Evolutionary conservation across 495 filamentous ascomycete species (phyloP).

Genomic region (Podospora sp.): DNA sequence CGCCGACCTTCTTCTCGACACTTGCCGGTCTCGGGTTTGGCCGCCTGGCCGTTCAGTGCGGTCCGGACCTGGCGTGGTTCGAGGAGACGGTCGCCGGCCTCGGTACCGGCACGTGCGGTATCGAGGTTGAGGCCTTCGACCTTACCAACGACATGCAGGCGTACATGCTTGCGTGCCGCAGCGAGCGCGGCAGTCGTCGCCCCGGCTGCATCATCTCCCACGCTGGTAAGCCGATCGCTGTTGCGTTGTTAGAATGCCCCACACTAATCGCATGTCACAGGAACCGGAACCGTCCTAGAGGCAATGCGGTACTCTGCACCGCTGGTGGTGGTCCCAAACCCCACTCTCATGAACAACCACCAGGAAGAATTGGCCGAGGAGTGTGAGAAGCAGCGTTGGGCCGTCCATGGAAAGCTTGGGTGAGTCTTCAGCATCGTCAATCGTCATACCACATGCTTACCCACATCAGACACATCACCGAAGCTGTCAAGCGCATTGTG

Average conservation of each 20-base stretch:
- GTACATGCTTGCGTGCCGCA: conserved; percentile 55
- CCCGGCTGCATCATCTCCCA: conserved; percentile 82
- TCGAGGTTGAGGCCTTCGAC: conserved; percentile 65
- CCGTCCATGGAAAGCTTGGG: conserved; percentile 66
- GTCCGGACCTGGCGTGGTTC: conserved; percentile 52
- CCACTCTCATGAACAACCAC: conserved; percentile 82
- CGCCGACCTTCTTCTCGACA: conserved; percentile 59
- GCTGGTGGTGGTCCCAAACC: conserved; percentile 86
- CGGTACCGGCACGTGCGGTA: conserved; percentile 14
- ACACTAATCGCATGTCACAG: conserved; percentile 47
- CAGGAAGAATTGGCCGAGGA: conserved; percentile 82
- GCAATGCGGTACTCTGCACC: conserved; percentile 67
- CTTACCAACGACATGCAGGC: conserved; percentile 59
- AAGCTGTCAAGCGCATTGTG: conserved; percentile 29
- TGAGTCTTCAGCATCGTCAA: conserved; percentile 39
- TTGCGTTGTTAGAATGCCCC: background rate
- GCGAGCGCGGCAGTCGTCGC: conserved; percentile 23
- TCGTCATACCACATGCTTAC: conserved; percentile 6
- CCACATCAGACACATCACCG: conserved; percentile 31
- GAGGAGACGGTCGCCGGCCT: conserved; percentile 22
- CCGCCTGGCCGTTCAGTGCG: conserved; percentile 74
- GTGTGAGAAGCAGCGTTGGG: conserved; percentile 68
- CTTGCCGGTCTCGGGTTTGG: conserved; percentile 62
- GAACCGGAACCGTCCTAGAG: conserved; percentile 87
- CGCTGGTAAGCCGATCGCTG: conserved; percentile 63